Conservation (phyloP, 176 grass and related monocot species). For the Carex parvula region DNA sequence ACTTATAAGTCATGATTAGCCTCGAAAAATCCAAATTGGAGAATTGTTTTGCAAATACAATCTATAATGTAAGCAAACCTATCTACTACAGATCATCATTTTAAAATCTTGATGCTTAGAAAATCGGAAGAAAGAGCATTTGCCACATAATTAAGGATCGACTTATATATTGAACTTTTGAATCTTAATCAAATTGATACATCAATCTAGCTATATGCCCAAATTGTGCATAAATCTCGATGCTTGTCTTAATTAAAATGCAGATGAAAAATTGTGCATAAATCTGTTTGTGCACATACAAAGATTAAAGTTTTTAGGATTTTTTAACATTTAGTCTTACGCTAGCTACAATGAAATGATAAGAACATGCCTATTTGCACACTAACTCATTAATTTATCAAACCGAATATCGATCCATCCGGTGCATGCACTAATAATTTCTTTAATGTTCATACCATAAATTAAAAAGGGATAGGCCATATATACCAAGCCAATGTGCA, state of each 20-base stretch:
- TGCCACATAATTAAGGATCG: not conserved
- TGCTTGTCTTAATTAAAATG: conserved; percentile 1
- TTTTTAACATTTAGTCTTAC: not conserved
- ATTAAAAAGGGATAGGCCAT: not conserved
- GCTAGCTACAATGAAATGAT: not conserved
- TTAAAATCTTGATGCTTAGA: not conserved
- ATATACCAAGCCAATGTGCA: not conserved
- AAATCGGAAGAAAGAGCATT: not conserved
- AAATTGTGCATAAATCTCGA: not conserved
- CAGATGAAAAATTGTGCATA: not conserved
- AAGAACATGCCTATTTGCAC: not conserved
- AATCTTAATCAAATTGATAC: not conserved
- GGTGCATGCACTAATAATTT: not conserved
- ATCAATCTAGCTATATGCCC: not conserved
- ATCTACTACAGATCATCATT: not conserved
- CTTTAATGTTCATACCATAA: not conserved
- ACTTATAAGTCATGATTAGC: not conserved
- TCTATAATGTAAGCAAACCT: not conserved
- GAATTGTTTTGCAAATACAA: not conserved
- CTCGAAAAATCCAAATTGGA: not conserved
- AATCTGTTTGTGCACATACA: not conserved
- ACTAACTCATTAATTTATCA: not conserved
- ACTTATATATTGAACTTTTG: not conserved
- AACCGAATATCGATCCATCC: not conserved
- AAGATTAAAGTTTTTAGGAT: not conserved